A percentile compares a stretch with the other conserved stretches of the same genome.
Conservation (phyloP, 768 basidiomycete species). For the Lactarius vividus region DNA sequence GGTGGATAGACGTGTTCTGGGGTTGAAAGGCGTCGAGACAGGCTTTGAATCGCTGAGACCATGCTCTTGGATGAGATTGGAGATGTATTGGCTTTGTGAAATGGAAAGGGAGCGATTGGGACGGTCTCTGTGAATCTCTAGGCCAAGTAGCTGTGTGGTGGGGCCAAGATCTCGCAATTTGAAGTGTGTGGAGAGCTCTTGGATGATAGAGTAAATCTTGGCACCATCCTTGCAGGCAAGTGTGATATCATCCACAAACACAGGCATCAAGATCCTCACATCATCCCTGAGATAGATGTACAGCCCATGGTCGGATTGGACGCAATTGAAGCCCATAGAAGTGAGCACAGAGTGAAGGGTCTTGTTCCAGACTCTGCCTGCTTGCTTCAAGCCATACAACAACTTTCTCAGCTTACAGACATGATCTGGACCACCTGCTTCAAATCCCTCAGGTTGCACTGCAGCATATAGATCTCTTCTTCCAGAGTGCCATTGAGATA, state of each 20-base stretch:
- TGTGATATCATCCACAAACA: background rate
- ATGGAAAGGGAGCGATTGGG: background rate
- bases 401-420: too few species aligned
- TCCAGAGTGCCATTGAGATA: too few species aligned
- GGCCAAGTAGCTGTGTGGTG: background rate
- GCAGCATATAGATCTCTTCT: too few species aligned
- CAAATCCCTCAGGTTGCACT: too few species aligned
- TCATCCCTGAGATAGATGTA: background rate
- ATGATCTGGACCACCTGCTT: too few species aligned
- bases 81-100: conserved; percentile 9
- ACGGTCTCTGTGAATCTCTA: background rate
- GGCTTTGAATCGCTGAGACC: background rate
- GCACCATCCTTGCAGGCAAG: background rate
- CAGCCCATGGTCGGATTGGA: background rate
- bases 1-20: conserved; percentile 7
- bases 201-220: background rate
- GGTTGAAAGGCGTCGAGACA: conserved; percentile 12
- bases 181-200: conserved; percentile 1
- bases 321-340: too few species aligned
- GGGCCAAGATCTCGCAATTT: conserved; percentile 11
- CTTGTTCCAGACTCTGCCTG: too few species aligned
- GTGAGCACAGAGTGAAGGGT: too few species aligned
- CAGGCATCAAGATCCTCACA: background rate
- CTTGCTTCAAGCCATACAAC: too few species aligned
- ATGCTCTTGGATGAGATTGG: conserved; percentile 1